phyloP scores from a whole-genome alignment of 2,329 filamentous ascomycete genomes.

The Aureobasidium sp. region DNA sequence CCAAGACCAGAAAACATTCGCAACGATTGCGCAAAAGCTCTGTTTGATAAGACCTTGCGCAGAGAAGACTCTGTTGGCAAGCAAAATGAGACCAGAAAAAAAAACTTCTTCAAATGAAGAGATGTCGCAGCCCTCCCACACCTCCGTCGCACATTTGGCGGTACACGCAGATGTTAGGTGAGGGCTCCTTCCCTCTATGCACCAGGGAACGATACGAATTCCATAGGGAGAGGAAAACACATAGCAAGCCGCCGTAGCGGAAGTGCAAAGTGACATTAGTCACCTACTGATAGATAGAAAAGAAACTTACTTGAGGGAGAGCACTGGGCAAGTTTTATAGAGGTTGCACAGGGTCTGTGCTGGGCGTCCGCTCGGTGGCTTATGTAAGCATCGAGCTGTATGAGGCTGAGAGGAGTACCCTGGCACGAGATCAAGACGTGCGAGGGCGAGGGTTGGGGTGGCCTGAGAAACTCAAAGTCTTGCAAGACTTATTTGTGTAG shows the following conservation, averaged over 20 bases:
- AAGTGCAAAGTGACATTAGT: slow-evolving; percentile 28
- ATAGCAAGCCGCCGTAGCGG: slow-evolving; percentile 36
- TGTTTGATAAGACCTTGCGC: background rate
- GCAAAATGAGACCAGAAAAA: background rate
- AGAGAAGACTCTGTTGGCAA: background rate
- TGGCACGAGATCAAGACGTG: background rate
- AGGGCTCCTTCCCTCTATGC: slow-evolving; percentile 32
- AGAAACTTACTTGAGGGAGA: slow-evolving; percentile 11
- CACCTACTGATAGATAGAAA: slow-evolving; percentile 18
- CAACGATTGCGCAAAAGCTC: background rate
- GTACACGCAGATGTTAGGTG: slow-evolving; percentile 32
- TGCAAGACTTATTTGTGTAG: no score
- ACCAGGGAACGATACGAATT: slow-evolving; percentile 38
- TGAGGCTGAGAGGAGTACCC: background rate
- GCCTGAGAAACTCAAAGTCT: no score
- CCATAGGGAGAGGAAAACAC: slow-evolving; percentile 30
- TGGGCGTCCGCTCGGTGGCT: background rate
- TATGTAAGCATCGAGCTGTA: background rate
- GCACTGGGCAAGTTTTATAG: slow-evolving; percentile 12
- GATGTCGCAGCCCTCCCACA: slow-evolving; percentile 36
- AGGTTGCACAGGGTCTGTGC: background rate
- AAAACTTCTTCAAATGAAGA: slow-evolving; percentile 6
- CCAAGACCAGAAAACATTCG: slow-evolving; percentile 3
- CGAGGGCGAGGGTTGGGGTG: background rate
- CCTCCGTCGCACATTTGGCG: slow-evolving; percentile 29